Percentiles rank a stretch among this genome's conserved stretches.
phyloP scores from a whole-genome alignment of 148 eudicot species.

The Chenopodium album region DNA sequence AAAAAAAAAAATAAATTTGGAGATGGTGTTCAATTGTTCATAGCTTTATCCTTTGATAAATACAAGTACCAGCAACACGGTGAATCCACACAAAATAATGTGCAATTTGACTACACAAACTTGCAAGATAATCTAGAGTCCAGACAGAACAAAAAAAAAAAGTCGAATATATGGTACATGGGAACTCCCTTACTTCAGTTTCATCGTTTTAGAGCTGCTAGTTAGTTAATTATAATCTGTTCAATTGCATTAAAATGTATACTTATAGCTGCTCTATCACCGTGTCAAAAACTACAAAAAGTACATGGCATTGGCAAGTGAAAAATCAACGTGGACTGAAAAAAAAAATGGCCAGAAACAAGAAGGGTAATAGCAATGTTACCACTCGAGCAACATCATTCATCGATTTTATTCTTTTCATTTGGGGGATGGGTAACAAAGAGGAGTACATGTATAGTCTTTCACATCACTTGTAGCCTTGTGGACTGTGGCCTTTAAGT shows the following conservation, averaged over 20 bases:
- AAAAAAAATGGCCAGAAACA: not conserved
- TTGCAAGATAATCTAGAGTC: not conserved
- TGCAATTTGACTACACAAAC: not conserved
- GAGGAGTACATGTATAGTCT: not conserved
- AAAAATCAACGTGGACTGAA: not conserved
- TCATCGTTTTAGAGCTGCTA: not conserved
- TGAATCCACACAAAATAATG: not conserved
- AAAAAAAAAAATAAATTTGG: not conserved
- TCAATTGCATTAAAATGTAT: not conserved
- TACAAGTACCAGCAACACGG: not conserved
- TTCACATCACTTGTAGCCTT: not conserved
- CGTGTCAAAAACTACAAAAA: no score
- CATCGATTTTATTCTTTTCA: not conserved
- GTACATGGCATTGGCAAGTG: not conserved
- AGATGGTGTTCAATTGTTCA: not conserved
- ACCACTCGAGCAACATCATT: constrained; percentile 1
- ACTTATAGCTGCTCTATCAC: no score
- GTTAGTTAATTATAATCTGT: no score
- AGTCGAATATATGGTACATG: not conserved
- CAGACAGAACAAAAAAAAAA: no score
- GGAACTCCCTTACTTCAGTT: not conserved
- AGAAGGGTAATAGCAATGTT: not conserved
- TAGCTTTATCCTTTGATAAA: not conserved
- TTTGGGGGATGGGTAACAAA: not conserved
- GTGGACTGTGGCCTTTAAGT: not conserved